A percentile compares a stretch with the other conserved stretches of the same genome.
These are phyloP conservation scores for Penicillium paxilli DNA, from an alignment of 495 filamentous ascomycete species.

Conservation along the genomic window DNA sequence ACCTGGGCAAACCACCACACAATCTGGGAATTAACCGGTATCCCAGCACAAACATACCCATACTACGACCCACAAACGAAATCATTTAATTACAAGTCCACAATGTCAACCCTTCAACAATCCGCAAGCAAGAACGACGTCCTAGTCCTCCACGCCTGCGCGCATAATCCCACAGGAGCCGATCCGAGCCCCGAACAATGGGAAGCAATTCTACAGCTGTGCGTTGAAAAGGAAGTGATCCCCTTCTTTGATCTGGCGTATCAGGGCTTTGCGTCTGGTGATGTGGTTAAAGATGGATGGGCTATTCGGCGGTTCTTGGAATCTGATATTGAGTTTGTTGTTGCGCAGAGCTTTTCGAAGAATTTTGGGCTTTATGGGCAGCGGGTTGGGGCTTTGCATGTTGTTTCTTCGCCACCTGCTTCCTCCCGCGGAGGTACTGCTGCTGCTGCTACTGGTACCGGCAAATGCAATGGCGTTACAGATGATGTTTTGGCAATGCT, in stretches of 20 bases:
- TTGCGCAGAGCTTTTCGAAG: constrained; percentile 43
- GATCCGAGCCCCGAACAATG: constrained; percentile 39
- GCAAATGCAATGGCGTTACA: background rate
- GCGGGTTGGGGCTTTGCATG: constrained; percentile 33
- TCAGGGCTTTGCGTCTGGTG: constrained; percentile 45
- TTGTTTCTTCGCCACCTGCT: constrained; percentile 1
- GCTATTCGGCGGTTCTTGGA: constrained; percentile 36
- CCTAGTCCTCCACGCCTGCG: constrained; percentile 44
- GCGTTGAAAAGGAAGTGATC: constrained; percentile 29
- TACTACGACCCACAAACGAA: constrained; percentile 15
- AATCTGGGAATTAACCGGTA: constrained; percentile 16
- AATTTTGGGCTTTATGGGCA: constrained; percentile 46
- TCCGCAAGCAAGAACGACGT: constrained; percentile 17
- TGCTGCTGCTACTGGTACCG: too few relatives aligned
- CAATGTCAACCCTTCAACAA: constrained; percentile 1
- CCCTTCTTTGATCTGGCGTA: constrained; percentile 46
- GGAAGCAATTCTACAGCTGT: constrained; percentile 25
- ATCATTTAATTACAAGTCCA: constrained; percentile 9
- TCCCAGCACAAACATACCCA: constrained; percentile 18
- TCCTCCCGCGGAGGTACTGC: background rate
- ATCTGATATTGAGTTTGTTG: constrained; percentile 17
- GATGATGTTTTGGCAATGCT: constrained; percentile 14
- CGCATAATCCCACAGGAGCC: constrained; percentile 46
- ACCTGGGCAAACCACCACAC: constrained; percentile 29
- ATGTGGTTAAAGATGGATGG: constrained; percentile 39